These are phyloP conservation scores for Porcisia deanei DNA, from an alignment of 208 protist species.

Conservation along the genomic window DNA sequence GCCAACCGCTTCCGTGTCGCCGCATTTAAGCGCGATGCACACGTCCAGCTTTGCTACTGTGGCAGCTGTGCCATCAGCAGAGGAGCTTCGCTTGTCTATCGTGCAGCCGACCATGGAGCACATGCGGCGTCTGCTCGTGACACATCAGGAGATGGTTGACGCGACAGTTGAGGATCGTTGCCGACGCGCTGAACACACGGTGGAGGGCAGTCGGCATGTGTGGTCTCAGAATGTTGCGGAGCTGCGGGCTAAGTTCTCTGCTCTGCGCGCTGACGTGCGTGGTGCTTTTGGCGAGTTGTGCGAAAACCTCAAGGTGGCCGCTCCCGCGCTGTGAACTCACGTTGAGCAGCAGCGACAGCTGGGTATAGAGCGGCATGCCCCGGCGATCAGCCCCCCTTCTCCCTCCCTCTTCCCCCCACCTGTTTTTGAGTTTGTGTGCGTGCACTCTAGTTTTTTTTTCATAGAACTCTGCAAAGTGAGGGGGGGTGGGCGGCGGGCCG, in stretches of 20 bases:
- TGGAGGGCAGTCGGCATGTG: slow-evolving; percentile 33
- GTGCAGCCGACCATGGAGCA: slow-evolving; percentile 69
- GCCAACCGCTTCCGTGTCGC: background rate
- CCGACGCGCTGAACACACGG: slow-evolving; percentile 37
- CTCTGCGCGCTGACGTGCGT: slow-evolving; percentile 65
- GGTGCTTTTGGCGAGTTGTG: slow-evolving; percentile 65
- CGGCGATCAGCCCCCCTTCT: background rate
- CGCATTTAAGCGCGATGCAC: background rate
- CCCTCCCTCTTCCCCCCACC: slow-evolving; percentile 3
- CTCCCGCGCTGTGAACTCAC: slow-evolving; percentile 47
- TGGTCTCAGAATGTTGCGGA: slow-evolving; percentile 64
- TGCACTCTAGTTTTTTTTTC: background rate
- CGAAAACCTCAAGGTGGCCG: slow-evolving; percentile 69
- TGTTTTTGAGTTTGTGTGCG: background rate
- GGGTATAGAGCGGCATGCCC: background rate
- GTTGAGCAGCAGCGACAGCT: background rate
- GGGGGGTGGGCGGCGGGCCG: no score
- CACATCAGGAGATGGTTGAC: slow-evolving; percentile 75
- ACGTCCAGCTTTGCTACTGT: background rate
- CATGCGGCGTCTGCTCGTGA: slow-evolving; percentile 65
- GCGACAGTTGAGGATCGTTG: slow-evolving; percentile 72
- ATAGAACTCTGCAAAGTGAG: background rate
- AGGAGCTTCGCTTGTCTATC: slow-evolving; percentile 42
- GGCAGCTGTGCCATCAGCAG: slow-evolving; percentile 2
- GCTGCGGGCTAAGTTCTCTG: slow-evolving; percentile 46